These are phyloP conservation scores for Trifolium repens DNA, from an alignment of 306 rosid species.

Conservation along the genomic window DNA sequence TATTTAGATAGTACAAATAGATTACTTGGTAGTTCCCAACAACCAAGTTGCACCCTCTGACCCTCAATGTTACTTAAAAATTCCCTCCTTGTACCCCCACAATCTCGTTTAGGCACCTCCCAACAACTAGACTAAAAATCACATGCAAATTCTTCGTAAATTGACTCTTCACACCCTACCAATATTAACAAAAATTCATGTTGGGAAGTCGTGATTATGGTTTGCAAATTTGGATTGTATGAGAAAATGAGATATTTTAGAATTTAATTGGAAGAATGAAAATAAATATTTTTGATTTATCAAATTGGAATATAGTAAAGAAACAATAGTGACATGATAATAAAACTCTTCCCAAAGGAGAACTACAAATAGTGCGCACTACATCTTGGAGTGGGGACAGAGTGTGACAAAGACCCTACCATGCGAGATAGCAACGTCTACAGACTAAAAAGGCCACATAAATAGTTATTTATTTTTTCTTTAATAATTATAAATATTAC, in stretches of 20 bases:
- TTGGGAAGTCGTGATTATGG: too few relatives aligned
- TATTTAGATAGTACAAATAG: too few relatives aligned
- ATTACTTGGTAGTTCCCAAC: too few relatives aligned
- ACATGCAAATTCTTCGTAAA: too few relatives aligned
- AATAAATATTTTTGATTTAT: neutral
- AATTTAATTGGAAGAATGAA: neutral
- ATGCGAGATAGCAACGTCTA: slow-evolving; percentile 47
- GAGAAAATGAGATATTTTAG: neutral
- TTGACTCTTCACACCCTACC: too few relatives aligned
- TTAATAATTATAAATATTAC: neutral
- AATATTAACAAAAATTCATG: too few relatives aligned
- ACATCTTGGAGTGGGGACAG: slow-evolving; percentile 46
- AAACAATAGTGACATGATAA: slow-evolving; percentile 4
- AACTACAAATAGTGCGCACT: slow-evolving; percentile 46
- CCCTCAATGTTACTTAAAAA: too few relatives aligned
- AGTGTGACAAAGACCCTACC: slow-evolving; percentile 48
- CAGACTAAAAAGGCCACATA: slow-evolving; percentile 45
- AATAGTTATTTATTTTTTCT: neutral
- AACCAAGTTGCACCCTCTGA: too few relatives aligned
- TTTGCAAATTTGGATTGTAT: neutral
- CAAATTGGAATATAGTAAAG: neutral
- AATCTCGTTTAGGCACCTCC: too few relatives aligned
- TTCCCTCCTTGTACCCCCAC: too few relatives aligned
- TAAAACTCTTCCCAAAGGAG: slow-evolving; percentile 15
- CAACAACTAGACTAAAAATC: too few relatives aligned